Evolutionary conservation across 2,329 filamentous ascomycete species (phyloP).

Genomic region (Aspergillus fischeri): DNA sequence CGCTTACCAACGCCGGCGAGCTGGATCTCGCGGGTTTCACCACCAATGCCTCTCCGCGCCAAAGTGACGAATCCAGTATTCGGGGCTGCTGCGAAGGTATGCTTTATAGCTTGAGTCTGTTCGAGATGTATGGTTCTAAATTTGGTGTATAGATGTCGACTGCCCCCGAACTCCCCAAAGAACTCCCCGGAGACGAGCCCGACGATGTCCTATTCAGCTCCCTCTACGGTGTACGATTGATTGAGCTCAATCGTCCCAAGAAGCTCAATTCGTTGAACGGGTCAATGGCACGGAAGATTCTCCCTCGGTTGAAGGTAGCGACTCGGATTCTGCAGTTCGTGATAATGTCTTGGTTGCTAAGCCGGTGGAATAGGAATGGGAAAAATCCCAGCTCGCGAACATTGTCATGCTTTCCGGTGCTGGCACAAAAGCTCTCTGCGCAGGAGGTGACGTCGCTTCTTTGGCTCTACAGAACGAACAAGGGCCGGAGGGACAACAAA

Average conservation of each 20-base stretch:
- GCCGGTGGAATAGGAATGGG: slow-evolving; percentile 64
- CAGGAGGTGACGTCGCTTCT: slow-evolving; percentile 82
- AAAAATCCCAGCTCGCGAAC: slow-evolving; percentile 90
- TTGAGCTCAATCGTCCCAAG: slow-evolving; percentile 88
- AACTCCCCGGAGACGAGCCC: slow-evolving; percentile 65
- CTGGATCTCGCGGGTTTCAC: slow-evolving; percentile 43
- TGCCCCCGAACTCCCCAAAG: slow-evolving; percentile 40
- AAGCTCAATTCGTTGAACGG: slow-evolving; percentile 90
- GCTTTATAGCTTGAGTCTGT: background rate
- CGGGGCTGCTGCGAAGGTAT: slow-evolving; percentile 51
- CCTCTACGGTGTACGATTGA: slow-evolving; percentile 81
- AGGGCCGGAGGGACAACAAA: slow-evolving; percentile 65
- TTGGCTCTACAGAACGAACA: slow-evolving; percentile 70
- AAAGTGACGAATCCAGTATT: slow-evolving; percentile 63
- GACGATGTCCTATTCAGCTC: slow-evolving; percentile 92
- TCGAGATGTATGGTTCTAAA: background rate
- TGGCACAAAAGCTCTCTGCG: slow-evolving; percentile 81
- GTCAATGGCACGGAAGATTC: slow-evolving; percentile 94
- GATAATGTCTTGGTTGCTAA: slow-evolving; percentile 9
- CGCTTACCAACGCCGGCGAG: slow-evolving; percentile 42
- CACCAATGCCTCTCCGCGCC: slow-evolving; percentile 73
- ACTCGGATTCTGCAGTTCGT: background rate
- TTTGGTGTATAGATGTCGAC: slow-evolving; percentile 40
- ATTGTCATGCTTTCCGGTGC: slow-evolving; percentile 88
- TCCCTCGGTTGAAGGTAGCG: slow-evolving; percentile 66